These are phyloP conservation scores for Diaporthe nobilis DNA, from an alignment of 2,329 filamentous ascomycete species.

Conservation along the genomic window DNA sequence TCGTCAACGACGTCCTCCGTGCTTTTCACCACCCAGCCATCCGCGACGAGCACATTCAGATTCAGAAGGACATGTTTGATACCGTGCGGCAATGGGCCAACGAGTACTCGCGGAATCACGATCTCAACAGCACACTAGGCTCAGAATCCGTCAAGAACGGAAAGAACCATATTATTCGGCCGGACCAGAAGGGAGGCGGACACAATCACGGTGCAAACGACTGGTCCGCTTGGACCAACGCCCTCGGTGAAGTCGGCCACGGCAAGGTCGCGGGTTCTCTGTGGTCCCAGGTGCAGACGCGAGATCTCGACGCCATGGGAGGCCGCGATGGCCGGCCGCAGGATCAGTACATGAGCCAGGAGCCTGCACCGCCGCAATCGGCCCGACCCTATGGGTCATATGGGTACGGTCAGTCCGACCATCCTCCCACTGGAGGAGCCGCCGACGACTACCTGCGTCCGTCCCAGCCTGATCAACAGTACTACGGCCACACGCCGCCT, in stretches of 20 bases:
- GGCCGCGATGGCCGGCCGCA: slow-evolving; percentile 57
- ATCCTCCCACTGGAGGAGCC: slow-evolving; percentile 33
- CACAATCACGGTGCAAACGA: slow-evolving; percentile 46
- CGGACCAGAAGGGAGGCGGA: slow-evolving; percentile 49
- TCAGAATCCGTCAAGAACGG: slow-evolving; percentile 87
- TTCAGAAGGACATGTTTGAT: slow-evolving; percentile 90
- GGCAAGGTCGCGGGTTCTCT: slow-evolving; percentile 72
- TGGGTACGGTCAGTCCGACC: slow-evolving; percentile 32
- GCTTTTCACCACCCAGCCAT: slow-evolving; percentile 93
- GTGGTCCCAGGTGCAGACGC: slow-evolving; percentile 72
- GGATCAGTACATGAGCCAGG: slow-evolving; percentile 46
- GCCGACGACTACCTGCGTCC: slow-evolving; percentile 42
- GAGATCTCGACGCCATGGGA: slow-evolving; percentile 70
- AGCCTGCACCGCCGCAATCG: slow-evolving; percentile 40
- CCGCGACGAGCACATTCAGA: slow-evolving; percentile 80
- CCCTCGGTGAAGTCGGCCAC: slow-evolving; percentile 57
- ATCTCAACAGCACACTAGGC: slow-evolving; percentile 81
- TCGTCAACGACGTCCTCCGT: slow-evolving; percentile 83
- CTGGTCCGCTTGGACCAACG: slow-evolving; percentile 56
- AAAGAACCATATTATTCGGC: slow-evolving; percentile 78
- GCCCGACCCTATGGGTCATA: slow-evolving; percentile 42
- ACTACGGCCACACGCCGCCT: slow-evolving; percentile 49
- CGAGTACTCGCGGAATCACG: slow-evolving; percentile 74
- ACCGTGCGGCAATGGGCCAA: slow-evolving; percentile 87
- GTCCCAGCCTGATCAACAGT: slow-evolving; percentile 42